Percentiles rank a stretch among this genome's conserved stretches.
These are phyloP conservation scores for Parmales sp. DNA, from an alignment of 108 stramenopile species.

Conservation along the genomic window DNA sequence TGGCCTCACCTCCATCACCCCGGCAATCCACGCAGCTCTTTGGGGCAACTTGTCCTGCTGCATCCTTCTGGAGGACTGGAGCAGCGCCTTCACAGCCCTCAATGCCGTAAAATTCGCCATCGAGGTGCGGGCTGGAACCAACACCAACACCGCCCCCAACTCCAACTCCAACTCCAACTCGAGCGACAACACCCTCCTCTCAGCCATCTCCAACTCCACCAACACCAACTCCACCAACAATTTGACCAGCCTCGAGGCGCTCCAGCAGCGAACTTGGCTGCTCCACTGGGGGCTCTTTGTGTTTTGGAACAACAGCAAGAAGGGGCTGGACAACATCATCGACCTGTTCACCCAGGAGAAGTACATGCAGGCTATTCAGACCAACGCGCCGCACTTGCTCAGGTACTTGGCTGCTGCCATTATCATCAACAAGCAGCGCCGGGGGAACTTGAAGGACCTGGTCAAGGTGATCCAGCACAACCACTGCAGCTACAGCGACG, in stretches of 20 bases:
- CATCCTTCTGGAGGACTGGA: slow-evolving; percentile 83
- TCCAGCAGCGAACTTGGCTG: slow-evolving; percentile 94
- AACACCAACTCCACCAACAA: slow-evolving; percentile 11
- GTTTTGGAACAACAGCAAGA: slow-evolving; percentile 86
- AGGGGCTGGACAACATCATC: slow-evolving; percentile 73
- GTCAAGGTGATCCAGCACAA: slow-evolving; percentile 33
- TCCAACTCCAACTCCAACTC: too few relatives aligned
- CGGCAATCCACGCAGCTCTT: slow-evolving; percentile 58
- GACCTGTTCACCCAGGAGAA: slow-evolving; percentile 73
- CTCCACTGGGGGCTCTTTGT: slow-evolving; percentile 97
- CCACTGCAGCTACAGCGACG: slow-evolving; percentile 53
- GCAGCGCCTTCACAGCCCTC: slow-evolving; percentile 66
- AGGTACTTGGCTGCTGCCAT: slow-evolving; percentile 93
- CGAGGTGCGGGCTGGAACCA: slow-evolving; percentile 44
- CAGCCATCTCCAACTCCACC: too few relatives aligned
- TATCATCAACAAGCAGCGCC: slow-evolving; percentile 81
- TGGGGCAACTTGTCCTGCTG: slow-evolving; percentile 87
- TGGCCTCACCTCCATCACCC: slow-evolving; percentile 50
- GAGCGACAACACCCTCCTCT: slow-evolving; percentile 3
- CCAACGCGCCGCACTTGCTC: slow-evolving; percentile 93
- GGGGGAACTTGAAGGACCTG: slow-evolving; percentile 50
- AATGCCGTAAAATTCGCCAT: slow-evolving; percentile 69
- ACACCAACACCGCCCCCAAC: slow-evolving; percentile 16
- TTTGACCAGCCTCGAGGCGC: slow-evolving; percentile 67
- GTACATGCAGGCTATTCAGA: slow-evolving; percentile 94